A percentile compares a stretch with the other conserved stretches of the same genome.
These are phyloP conservation scores for Backusella sp. DNA, from an alignment of 192 early-diverging fungal genomes.

Conservation along the genomic window DNA sequence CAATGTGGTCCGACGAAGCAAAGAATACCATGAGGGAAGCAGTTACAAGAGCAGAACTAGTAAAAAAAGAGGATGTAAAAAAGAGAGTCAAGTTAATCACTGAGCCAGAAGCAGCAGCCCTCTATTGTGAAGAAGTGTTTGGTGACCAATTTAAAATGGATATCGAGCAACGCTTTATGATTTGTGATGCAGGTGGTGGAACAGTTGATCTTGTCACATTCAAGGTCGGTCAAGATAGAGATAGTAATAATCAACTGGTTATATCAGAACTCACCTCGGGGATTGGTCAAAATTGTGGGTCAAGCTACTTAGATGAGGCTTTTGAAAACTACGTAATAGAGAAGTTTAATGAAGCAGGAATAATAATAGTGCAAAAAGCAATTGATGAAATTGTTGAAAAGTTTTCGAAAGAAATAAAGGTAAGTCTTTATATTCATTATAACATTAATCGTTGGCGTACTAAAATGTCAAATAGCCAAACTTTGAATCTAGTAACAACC, in stretches of 20 bases:
- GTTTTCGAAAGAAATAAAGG: slow-evolving; percentile 2
- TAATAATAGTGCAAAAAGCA: neutral
- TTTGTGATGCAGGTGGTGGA: slow-evolving; percentile 57
- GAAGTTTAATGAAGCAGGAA: neutral
- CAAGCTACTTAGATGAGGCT: neutral
- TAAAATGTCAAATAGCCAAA: slow-evolving; percentile 7
- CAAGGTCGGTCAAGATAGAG: slow-evolving; percentile 44
- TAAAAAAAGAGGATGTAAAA: slow-evolving; percentile 39
- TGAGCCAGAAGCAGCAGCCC: slow-evolving; percentile 54
- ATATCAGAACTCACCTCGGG: slow-evolving; percentile 42
- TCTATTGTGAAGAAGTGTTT: slow-evolving; percentile 52
- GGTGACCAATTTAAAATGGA: slow-evolving; percentile 49
- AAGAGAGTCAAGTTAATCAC: slow-evolving; percentile 47
- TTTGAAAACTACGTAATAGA: neutral
- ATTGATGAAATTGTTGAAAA: neutral
- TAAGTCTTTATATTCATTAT: neutral
- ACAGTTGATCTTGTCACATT: slow-evolving; percentile 57
- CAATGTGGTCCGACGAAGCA: slow-evolving; percentile 55
- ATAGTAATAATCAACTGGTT: slow-evolving; percentile 35
- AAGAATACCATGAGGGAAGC: slow-evolving; percentile 54
- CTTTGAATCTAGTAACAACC: slow-evolving; percentile 52
- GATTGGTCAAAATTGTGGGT: slow-evolving; percentile 48
- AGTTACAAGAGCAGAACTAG: slow-evolving; percentile 49
- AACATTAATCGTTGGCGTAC: neutral
- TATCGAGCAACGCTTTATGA: slow-evolving; percentile 51